phyloP scores from a whole-genome alignment of 2,329 filamentous ascomycete genomes.

The Ceratocystis papillata region DNA sequence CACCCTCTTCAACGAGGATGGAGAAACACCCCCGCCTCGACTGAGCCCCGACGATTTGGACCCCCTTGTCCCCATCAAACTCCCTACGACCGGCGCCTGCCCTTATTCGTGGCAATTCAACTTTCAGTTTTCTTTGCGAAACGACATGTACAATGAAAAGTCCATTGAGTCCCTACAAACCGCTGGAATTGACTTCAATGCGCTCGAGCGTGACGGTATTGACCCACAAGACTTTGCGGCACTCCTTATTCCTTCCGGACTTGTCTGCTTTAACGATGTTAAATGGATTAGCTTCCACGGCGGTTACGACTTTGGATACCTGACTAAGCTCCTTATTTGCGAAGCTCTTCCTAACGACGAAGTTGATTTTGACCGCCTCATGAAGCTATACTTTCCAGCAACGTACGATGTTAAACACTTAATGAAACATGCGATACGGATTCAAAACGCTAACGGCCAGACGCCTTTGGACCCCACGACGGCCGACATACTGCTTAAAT shows the following conservation, averaged over 20 bases:
- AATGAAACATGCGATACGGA: constrained; percentile 74
- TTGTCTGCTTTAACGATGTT: constrained; percentile 77
- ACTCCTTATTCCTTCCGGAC: constrained; percentile 78
- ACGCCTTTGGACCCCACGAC: constrained; percentile 54
- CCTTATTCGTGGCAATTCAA: constrained; percentile 99
- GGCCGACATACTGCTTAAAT: constrained; percentile 65
- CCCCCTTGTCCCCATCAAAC: constrained; percentile 31
- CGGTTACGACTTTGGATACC: constrained; percentile 94
- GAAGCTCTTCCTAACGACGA: constrained; percentile 79
- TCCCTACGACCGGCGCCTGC: constrained; percentile 40
- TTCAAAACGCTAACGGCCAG: constrained; percentile 52
- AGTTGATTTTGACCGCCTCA: constrained; percentile 73
- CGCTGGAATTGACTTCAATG: constrained; percentile 83
- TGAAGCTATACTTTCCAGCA: constrained; percentile 86
- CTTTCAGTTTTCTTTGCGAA: constrained; percentile 87
- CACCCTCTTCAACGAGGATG: constrained; percentile 82
- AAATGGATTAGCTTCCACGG: constrained; percentile 97
- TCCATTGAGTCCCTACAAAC: constrained; percentile 85
- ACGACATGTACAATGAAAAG: constrained; percentile 96
- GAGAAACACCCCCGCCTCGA: constrained; percentile 69
- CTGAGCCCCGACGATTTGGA: constrained; percentile 40
- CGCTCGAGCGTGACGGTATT: constrained; percentile 79
- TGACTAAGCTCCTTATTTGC: constrained; percentile 86
- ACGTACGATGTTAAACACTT: constrained; percentile 96
- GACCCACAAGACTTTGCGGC: constrained; percentile 81